These are phyloP conservation scores for Alternaria ventricosa DNA, from an alignment of 2,329 filamentous ascomycete species.

Conservation along the genomic window DNA sequence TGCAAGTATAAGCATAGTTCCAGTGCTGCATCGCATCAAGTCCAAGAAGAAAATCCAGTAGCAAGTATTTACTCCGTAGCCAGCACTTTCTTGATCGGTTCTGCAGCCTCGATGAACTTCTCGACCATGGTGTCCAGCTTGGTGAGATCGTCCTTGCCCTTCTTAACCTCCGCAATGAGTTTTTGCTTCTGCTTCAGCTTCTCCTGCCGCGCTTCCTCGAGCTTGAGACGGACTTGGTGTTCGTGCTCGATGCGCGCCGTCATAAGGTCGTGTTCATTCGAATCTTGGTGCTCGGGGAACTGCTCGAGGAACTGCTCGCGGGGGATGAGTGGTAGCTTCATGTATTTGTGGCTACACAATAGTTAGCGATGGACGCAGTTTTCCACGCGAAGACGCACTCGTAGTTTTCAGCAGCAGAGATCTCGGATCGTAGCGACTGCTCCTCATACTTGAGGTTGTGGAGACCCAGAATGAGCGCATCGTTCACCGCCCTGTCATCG, in stretches of 20 bases:
- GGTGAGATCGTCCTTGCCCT: conserved; percentile 89
- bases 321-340: conserved; percentile 82
- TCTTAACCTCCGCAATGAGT: conserved; percentile 80
- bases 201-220: conserved; percentile 81
- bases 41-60: background rate
- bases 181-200: conserved; percentile 69
- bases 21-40: background rate
- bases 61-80: conserved; percentile 66
- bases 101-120: conserved; percentile 90
- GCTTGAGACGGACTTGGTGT: conserved; percentile 77
- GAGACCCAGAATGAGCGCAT: conserved; percentile 86
- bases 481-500: conserved; percentile 88
- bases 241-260: conserved; percentile 91
- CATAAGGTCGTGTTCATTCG: conserved; percentile 82
- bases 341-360: conserved; percentile 77
- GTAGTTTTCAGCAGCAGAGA: conserved; percentile 86
- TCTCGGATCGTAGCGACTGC: conserved; percentile 86
- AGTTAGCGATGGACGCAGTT: conserved; percentile 14
- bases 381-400: conserved; percentile 66
- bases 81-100: conserved; percentile 85
- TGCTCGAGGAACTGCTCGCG: conserved; percentile 79
- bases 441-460: conserved; percentile 98
- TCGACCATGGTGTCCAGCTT: conserved; percentile 92
- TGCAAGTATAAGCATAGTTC: background rate
- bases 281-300: conserved; percentile 75